Evolutionary conservation across 108 stramenopile species (phyloP).

Genomic region (Skeletonema potamos): DNA sequence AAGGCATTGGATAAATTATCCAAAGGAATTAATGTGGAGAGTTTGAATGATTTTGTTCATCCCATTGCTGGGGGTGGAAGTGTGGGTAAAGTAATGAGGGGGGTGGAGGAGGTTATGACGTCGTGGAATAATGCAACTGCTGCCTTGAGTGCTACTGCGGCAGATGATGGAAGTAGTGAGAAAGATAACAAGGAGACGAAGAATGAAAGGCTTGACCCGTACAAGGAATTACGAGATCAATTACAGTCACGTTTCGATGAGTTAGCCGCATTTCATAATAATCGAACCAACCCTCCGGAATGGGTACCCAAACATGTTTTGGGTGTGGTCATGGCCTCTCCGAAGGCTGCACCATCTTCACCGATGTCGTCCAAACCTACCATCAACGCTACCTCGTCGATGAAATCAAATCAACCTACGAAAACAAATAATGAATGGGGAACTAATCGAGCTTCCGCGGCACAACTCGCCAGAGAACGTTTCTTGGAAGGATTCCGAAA

Average conservation of each 20-base stretch:
- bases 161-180: not conserved
- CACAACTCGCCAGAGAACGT: not conserved
- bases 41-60: conserved; percentile 13
- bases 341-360: not conserved
- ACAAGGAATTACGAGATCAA: conserved; percentile 9
- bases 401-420: not conserved
- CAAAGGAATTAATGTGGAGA: conserved; percentile 6
- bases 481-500: not conserved
- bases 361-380: not conserved
- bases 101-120: conserved; percentile 30
- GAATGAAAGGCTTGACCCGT: not conserved
- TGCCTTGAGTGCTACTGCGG: not conserved
- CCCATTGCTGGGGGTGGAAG: conserved; percentile 25
- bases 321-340: not conserved
- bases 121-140: conserved; percentile 20
- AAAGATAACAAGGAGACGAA: no score
- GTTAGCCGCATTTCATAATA: conserved; percentile 22
- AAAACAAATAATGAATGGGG: not conserved
- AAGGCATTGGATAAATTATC: conserved; percentile 23
- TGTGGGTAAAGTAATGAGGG: conserved; percentile 21
- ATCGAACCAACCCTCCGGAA: conserved; percentile 10
- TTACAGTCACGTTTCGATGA: conserved; percentile 23
- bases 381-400: not conserved
- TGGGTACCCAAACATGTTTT: conserved; percentile 28
- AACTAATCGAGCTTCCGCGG: not conserved